Percentiles rank a stretch among this genome's conserved stretches.
Conservation (phyloP, 2,329 filamentous ascomycete genomes). For the Bisporella sp. region DNA sequence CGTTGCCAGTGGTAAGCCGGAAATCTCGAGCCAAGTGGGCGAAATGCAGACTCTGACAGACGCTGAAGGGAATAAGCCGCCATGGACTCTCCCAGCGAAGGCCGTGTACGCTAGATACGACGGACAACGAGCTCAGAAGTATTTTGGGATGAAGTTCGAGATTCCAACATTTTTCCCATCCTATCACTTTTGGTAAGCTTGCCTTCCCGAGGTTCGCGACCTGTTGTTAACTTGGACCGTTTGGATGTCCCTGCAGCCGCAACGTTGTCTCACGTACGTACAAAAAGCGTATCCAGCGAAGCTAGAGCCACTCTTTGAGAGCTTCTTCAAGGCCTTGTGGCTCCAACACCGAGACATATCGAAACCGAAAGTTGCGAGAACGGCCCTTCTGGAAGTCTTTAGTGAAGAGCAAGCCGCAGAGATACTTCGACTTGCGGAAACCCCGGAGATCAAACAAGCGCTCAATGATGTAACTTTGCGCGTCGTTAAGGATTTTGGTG, state of each 20-base stretch:
- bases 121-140: constrained; percentile 38
- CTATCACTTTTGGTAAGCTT: constrained; percentile 42
- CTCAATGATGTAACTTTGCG: constrained; percentile 52
- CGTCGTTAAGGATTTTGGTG: constrained; percentile 54
- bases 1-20: constrained; percentile 34
- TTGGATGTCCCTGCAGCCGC: too few species aligned
- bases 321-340: constrained; percentile 59
- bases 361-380: constrained; percentile 39
- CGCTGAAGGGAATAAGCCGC: constrained; percentile 73
- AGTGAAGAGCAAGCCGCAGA: constrained; percentile 40
- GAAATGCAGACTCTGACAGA: too few species aligned
- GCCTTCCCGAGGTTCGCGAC: constrained; percentile 25
- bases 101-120: constrained; percentile 49
- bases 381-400: constrained; percentile 36
- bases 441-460: constrained; percentile 42
- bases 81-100: constrained; percentile 66
- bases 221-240: too few species aligned
- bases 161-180: constrained; percentile 46
- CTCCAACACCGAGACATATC: constrained; percentile 50
- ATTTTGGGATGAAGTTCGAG: constrained; percentile 38
- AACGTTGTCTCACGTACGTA: too few species aligned
- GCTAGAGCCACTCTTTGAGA: constrained; percentile 27
- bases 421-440: constrained; percentile 47
- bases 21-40: too few species aligned
- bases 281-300: too few species aligned